Evolutionary conservation across 257 asterid species (phyloP), one percentile per base, ranked within the genome.

Genomic region (Salvia splendens): DNA sequence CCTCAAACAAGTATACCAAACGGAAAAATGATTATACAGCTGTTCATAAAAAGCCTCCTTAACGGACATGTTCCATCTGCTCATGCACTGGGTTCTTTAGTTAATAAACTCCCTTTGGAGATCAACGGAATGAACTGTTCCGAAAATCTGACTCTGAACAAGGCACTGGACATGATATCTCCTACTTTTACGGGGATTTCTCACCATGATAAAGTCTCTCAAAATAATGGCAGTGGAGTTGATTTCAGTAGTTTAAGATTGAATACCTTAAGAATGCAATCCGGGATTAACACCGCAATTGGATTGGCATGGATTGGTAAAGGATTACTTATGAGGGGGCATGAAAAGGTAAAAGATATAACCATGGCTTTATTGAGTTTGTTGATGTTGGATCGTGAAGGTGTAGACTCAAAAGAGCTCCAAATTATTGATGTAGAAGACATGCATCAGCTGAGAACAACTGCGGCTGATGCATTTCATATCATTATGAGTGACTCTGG

Each of bases 251-350:
- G 80, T 51, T 84, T 76, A 71, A 82, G 79, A 61, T 64, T 80
- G 68, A 64, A 64, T 69, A 74, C 70, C 55, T 28, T 64, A 64
- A 65, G 74, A 73, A 33, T 67, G 47, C 72, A 83, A 24, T 60
- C 80, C 1, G 75, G 77, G 75, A 61, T 78, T 72, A 76, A 79
- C 70, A 74, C 82, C 40, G 67, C 87, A 77, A 54, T 75, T 77
- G 97, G 97, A 65, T 83, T 94, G 71, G 95, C 97, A 68, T 94
- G 99, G 99, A 78, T 91, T 71, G 95, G 95, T 56, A 94, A 94
- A 84, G 99, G 97, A 49, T 78, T 94, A 75, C 81, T 94, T 56
- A 86, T 88, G 97, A 82, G 99, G 80, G 97, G 99, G 68, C 96
- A 94, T 77, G 96, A 83, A 80, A 83, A 80, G 89, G 79, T 85